phyloP scores from a whole-genome alignment of 495 filamentous ascomycete species.

The Trichocladium antarcticum region DNA sequence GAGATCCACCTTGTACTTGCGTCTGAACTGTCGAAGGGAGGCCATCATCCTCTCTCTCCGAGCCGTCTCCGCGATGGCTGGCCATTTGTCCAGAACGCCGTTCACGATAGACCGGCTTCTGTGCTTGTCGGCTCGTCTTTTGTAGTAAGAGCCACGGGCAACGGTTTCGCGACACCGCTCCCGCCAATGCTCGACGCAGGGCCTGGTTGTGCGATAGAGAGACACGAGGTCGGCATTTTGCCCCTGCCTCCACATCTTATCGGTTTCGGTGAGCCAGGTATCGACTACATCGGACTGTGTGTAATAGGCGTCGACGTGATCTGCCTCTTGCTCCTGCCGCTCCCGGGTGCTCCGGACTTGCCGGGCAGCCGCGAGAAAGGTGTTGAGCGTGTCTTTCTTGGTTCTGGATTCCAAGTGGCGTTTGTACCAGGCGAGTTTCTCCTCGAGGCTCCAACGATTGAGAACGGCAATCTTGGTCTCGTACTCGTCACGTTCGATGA shows the following conservation, averaged over 20 bases:
- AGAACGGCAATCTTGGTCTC: constrained; percentile 13
- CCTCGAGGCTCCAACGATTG: constrained; percentile 16
- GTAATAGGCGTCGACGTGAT: constrained; percentile 12
- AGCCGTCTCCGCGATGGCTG: constrained; percentile 11
- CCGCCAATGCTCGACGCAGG: constrained; percentile 19
- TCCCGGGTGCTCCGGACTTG: neutral
- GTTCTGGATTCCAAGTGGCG: constrained; percentile 9
- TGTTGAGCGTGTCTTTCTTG: constrained; percentile 9
- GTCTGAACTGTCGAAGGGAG: constrained; percentile 19
- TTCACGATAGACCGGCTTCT: constrained; percentile 5
- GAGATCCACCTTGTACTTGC: constrained; percentile 21
- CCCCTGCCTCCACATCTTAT: constrained; percentile 9
- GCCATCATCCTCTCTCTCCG: constrained; percentile 20
- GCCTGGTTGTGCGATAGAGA: constrained; percentile 22
- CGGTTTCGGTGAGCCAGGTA: constrained; percentile 12
- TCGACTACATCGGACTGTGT: constrained; percentile 11
- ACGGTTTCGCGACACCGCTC: constrained; percentile 6
- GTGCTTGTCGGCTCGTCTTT: constrained; percentile 8
- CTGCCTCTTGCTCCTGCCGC: constrained; percentile 10
- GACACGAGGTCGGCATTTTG: constrained; percentile 22
- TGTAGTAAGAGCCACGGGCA: constrained; percentile 3
- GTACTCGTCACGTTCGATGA: constrained; percentile 5
- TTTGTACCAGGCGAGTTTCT: constrained; percentile 18
- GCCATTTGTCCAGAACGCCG: constrained; percentile 21
- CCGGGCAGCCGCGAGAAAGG: neutral